Evolutionary conservation across 1,284 basidiomycete species (phyloP), one percentile per base, ranked within the genome.

Genomic region (Bjerkandera adusta): DNA sequence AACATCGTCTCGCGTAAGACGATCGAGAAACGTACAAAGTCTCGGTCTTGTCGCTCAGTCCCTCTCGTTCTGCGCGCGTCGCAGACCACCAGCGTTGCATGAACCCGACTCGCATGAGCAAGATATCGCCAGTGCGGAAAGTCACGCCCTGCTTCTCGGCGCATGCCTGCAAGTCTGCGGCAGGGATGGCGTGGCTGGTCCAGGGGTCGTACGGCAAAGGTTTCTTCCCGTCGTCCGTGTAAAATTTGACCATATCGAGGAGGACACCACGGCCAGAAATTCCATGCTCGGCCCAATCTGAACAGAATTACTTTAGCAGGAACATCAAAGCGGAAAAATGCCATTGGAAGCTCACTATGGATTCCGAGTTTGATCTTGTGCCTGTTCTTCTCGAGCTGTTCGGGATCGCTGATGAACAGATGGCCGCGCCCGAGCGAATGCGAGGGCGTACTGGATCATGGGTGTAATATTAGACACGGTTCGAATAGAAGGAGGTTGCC

Each of bases 211-310:
- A 85, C 0, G 80, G 77, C 3, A 84, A 21, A 5, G 45, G 45
- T 29, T 70, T 15, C 2, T 53, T 53, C 3, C 58, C 55, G 41
- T 56, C 60, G 38, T 88, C 66, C 1, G 73, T 76, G 49, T 73
- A 73, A 61, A 74, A 77, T 12, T 68, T 61, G 36, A 85, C 79
- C 11, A 87, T 64, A 60, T 88, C 85, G 25, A 88, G 69, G 13
- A 88, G 62, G 30, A 88, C 81, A 15, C 81, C 85, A 3, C 85
- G 75, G 0, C 85, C 83, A 45, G 79, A 83, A 45, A 87, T 88
- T 1, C 85, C 85, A 54, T 88, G 85, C 24, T 78, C 71, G 0
- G 85, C 82, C 80, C 82, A 85, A 58, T 85, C 83, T 85, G 30
- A 22, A 13, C 5, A 16, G 7, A 12, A 37, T n/a, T 36, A 21